Percentiles rank a stretch among this genome's conserved stretches.
phyloP scores from a whole-genome alignment of 805 yeast species.

The Lachancea dasiensis region DNA sequence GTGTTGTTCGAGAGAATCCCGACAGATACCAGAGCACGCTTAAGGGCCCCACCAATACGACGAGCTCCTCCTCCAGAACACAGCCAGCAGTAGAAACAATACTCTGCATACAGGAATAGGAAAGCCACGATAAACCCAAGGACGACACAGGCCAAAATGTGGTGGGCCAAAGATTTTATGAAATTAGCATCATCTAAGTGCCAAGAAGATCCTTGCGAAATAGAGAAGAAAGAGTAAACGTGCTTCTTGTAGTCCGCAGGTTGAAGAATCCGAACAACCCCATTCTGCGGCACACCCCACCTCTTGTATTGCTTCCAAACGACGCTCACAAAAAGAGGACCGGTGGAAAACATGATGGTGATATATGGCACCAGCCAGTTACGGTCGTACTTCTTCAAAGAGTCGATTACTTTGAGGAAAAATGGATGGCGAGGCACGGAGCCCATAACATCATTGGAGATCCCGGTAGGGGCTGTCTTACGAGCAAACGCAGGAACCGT shows the following conservation, averaged over 20 bases:
- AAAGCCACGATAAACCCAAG: constrained; percentile 61
- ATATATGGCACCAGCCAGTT: constrained; percentile 84
- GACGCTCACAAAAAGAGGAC: constrained; percentile 81
- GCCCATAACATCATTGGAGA: constrained; percentile 92
- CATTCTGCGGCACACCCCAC: constrained; percentile 65
- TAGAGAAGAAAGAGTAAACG: constrained; percentile 59
- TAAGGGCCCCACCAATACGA: constrained; percentile 6
- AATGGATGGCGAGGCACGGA: constrained; percentile 83
- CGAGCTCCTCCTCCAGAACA: constrained; percentile 20
- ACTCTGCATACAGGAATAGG: constrained; percentile 42
- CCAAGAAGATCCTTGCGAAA: constrained; percentile 86
- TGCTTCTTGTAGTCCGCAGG: constrained; percentile 67
- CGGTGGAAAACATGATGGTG: constrained; percentile 90
- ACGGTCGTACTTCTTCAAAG: constrained; percentile 54
- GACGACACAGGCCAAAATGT: constrained; percentile 64
- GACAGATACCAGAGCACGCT: constrained; percentile 4
- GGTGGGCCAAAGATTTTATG: constrained; percentile 66
- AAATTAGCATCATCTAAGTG: constrained; percentile 82
- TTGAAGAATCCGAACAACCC: constrained; percentile 60
- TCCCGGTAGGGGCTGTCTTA: constrained; percentile 84
- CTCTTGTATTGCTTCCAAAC: constrained; percentile 85
- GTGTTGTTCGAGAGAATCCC: constrained; percentile 3
- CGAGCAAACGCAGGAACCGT: constrained; percentile 81
- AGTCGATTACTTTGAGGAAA: constrained; percentile 62
- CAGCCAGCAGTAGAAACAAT: constrained; percentile 39